Conservation (phyloP, 345 rosid species). For the Brassica napus region Da-Ae NC_063446.1:12170501-12171000, state of each 20-base stretch:
- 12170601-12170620: conserved; percentile 47
- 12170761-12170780: conserved; percentile 53
- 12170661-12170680: conserved; percentile 47
- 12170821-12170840: conserved; percentile 65
- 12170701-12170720: conserved; percentile 83
- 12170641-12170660: conserved; percentile 67
- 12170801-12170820: conserved; percentile 57
- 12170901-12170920: conserved; percentile 58
- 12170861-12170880: conserved; percentile 31
- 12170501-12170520: too few relatives aligned
- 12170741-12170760: conserved; percentile 53
- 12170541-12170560: not conserved
- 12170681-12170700: conserved; percentile 89
- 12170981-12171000: not conserved
- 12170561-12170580: conserved; percentile 16
- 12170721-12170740: conserved; percentile 63
- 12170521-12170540: not conserved
- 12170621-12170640: conserved; percentile 82
- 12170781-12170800: conserved; percentile 76
- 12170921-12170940: conserved; percentile 13
- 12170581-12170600: not conserved
- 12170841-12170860: conserved; percentile 50
- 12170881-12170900: conserved; percentile 53
- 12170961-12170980: conserved; percentile 3
- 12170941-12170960: not conserved